Evolutionary conservation across 805 yeast genomes (phyloP).

Genomic region (Yarrowia keelungensis): DNA sequence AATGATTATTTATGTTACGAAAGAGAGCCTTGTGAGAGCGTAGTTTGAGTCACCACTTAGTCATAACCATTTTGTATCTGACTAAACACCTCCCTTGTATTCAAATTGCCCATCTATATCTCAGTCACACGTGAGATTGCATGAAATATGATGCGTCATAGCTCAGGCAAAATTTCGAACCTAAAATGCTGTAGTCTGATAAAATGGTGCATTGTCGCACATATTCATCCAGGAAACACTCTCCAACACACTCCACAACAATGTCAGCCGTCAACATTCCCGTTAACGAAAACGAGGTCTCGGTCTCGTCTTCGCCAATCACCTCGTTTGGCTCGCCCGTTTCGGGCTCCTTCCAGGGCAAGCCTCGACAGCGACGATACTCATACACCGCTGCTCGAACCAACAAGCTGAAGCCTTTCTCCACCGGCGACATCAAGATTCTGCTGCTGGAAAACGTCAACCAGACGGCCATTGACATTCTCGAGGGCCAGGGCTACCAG

Average conservation of each 20-base stretch:
- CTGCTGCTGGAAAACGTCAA: slow-evolving; percentile 92
- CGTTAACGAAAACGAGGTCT: slow-evolving; percentile 33
- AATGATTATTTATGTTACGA: too few relatives aligned
- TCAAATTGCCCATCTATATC: too few relatives aligned
- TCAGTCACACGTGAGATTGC: slow-evolving; percentile 28
- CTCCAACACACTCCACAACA: neutral
- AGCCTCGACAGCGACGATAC: slow-evolving; percentile 42
- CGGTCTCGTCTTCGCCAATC: slow-evolving; percentile 37
- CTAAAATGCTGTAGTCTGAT: neutral
- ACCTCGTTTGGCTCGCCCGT: slow-evolving; percentile 31
- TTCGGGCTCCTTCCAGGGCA: slow-evolving; percentile 37
- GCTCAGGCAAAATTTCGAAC: slow-evolving; percentile 26
- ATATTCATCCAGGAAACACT: neutral
- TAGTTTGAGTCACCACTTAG: too few relatives aligned
- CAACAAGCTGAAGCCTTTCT: slow-evolving; percentile 78
- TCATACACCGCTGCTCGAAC: slow-evolving; percentile 57
- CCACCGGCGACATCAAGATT: slow-evolving; percentile 93
- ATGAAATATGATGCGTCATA: slow-evolving; percentile 19
- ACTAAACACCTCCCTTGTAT: too few relatives aligned
- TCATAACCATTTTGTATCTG: too few relatives aligned
- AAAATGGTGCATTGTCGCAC: slow-evolving; percentile 27
- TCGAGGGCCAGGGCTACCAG: slow-evolving; percentile 92
- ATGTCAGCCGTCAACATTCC: slow-evolving; percentile 37
- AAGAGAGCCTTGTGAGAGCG: too few relatives aligned
- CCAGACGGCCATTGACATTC: slow-evolving; percentile 85